Base-by-base conservation (phyloP, 345 rosid genomes). In the Bruguiera gymnorhiza region DNA sequence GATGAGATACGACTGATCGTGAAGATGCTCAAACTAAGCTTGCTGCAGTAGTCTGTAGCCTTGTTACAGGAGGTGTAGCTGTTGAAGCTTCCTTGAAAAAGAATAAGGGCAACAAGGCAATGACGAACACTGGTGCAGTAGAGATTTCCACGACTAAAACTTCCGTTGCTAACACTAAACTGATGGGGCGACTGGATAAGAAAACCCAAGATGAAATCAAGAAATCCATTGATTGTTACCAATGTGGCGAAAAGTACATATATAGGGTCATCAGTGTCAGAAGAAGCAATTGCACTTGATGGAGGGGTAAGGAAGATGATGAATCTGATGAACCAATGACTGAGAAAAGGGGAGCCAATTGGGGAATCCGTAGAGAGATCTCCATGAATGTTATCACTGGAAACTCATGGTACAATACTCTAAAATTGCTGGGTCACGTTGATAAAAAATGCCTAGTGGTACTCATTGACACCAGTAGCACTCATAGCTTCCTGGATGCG, bases 111-210 rank as follows among this genome's bases (percentile, higher is more conserved):
- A 21, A n/a, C 10, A 6, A 21, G 10, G 6, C 58, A 7, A 8
- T 2, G 3, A 2, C 24, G 20, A 54, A n/a, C 27, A 15, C 0
- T 6, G 4, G 6, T 51, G 0, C 1, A 4, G 3, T 23, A 52
- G 20, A 1, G 11, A 3, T n/a, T 15, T 18, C 0, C 8, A 18
- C 2, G 15, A 16, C 56, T 6, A 3, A 16, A 6, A 20, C 13
- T 21, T 4, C 13, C 0, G 9, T 8, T 11, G 5, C 13, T 11
- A 54, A 8, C 26, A 6, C 15, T 21, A 54, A 7, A 4, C 3
- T 6, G 0, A 4, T 1, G 1, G 1, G 20, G 3, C 2, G 0
- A 0, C 5, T 6, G 2, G 6, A 20, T 5, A 19, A 53, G 24
- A 20, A 53, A 1, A 7, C 6, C 1, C 2, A 11, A 13, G 13